Evolutionary conservation across 169 alveolate genomes (phyloP).

Genomic region (Perkinsus marinus): DNA sequence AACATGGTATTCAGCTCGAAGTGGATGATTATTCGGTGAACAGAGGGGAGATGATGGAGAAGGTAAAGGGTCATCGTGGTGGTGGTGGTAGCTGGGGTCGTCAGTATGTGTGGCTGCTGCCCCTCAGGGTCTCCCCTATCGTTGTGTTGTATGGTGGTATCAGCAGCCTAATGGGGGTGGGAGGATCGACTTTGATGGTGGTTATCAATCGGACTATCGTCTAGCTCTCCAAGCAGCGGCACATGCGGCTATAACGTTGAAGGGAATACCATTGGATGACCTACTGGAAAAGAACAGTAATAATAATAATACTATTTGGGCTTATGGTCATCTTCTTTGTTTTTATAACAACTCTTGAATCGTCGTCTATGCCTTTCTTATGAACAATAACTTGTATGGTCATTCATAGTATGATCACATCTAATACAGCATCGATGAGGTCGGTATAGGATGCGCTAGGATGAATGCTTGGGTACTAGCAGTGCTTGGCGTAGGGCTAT

Average conservation of each 20-base stretch:
- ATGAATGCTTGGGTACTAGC: too few species aligned
- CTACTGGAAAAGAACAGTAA: neutral
- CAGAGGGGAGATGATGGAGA: neutral
- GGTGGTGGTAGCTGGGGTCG: neutral
- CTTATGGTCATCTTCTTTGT: neutral
- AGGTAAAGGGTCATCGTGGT: too few species aligned
- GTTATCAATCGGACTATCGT: neutral
- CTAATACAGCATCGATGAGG: too few species aligned
- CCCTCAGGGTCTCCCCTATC: neutral
- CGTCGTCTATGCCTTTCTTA: neutral
- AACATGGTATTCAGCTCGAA: neutral
- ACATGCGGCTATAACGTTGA: neutral
- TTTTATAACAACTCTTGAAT: neutral
- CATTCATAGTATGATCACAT: too few species aligned
- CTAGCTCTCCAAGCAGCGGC: neutral
- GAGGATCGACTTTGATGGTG: neutral
- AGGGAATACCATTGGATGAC: neutral
- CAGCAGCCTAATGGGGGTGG: neutral
- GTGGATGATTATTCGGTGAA: neutral
- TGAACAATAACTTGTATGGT: too few species aligned
- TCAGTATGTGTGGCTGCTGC: neutral
- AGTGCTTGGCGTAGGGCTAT: too few species aligned
- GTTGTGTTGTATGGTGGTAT: neutral
- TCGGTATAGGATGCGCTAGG: too few species aligned
- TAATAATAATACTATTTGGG: neutral